phyloP scores from a whole-genome alignment of 2,329 filamentous ascomycete genomes.

The Xylariaceae sp. region DNA sequence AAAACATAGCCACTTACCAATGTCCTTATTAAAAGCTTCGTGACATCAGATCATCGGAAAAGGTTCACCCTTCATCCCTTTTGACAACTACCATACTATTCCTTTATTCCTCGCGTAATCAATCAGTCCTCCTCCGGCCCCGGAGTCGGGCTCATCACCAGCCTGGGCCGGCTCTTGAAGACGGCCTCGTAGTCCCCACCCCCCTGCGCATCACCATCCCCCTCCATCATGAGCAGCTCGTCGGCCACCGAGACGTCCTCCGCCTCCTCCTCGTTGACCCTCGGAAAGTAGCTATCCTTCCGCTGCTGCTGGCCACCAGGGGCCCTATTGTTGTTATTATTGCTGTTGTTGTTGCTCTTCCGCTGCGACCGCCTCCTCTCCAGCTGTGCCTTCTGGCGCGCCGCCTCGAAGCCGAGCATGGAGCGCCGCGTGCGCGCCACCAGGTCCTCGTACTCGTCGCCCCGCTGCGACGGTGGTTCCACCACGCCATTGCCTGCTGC shows the following conservation, averaged over 20 bases:
- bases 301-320: no score
- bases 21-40: no score
- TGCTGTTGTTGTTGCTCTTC: slow-evolving; percentile 37
- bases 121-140: slow-evolving; percentile 36
- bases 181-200: slow-evolving; percentile 56
- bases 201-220: no score
- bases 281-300: slow-evolving; percentile 40
- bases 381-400: slow-evolving; percentile 52
- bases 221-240: slow-evolving; percentile 49
- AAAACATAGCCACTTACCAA: no score
- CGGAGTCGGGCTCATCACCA: slow-evolving; percentile 64
- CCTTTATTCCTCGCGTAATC: no score
- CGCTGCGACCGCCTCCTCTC: slow-evolving; percentile 45
- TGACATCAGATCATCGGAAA: no score
- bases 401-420: slow-evolving; percentile 56
- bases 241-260: slow-evolving; percentile 32
- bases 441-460: slow-evolving; percentile 39
- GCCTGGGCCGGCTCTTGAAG: slow-evolving; percentile 75
- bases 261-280: slow-evolving; percentile 37
- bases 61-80: no score
- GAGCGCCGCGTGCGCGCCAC: slow-evolving; percentile 51
- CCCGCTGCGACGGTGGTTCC: slow-evolving; percentile 10
- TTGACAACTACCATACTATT: no score
- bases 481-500: slow-evolving; percentile 2
- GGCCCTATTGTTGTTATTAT: no score